A percentile compares a stretch with the other conserved stretches of the same genome.
Conservation (phyloP, 2,329 filamentous ascomycete genomes). For the Colletotrichum gloeosporioides region DNA sequence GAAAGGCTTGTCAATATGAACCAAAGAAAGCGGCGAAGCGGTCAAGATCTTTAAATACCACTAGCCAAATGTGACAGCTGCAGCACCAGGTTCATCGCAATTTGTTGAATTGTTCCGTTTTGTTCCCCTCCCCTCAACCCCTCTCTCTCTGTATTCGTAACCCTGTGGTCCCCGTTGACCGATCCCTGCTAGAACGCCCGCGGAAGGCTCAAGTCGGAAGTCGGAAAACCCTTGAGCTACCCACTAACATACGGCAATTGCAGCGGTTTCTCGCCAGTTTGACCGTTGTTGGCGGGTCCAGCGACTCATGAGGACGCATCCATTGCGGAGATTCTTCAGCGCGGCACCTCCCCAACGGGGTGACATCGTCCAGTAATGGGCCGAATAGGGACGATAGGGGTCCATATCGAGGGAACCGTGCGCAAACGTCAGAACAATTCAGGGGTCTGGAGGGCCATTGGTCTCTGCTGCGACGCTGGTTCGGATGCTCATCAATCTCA, state of each 20-base stretch:
- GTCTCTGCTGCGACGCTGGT: neutral
- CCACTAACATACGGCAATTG: neutral
- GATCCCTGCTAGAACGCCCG: neutral
- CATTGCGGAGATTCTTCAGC: constrained; percentile 8
- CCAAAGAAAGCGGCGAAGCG: neutral
- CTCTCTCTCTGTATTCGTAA: neutral
- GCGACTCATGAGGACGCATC: constrained; percentile 2
- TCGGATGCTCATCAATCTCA: neutral
- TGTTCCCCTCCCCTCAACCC: neutral
- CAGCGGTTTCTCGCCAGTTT: neutral
- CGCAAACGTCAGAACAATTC: neutral
- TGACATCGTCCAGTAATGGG: neutral
- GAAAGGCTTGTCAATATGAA: neutral
- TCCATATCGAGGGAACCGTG: neutral
- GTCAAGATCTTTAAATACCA: neutral
- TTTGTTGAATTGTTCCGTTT: neutral
- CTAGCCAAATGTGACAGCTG: neutral
- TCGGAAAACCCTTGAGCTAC: constrained; percentile 5
- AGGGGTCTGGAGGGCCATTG: neutral
- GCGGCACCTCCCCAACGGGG: neutral
- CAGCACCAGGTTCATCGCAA: neutral
- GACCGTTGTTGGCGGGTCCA: neutral
- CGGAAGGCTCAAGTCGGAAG: neutral
- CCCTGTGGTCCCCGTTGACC: neutral
- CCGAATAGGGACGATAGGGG: neutral